These are phyloP conservation scores for Rubus idaeus DNA, from an alignment of 306 rosid species.

Conservation along the genomic window DNA sequence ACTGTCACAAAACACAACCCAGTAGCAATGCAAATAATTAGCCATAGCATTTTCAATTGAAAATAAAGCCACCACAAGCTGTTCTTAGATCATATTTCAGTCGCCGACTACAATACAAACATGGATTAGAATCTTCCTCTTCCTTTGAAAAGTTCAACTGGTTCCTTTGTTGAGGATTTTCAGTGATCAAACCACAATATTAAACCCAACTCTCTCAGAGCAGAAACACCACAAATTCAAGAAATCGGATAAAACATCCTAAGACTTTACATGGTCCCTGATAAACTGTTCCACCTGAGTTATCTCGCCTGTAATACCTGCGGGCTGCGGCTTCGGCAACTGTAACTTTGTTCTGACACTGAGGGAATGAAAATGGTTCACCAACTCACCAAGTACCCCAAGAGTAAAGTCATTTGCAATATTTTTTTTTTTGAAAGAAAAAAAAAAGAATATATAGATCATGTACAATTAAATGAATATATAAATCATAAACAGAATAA, in stretches of 20 bases:
- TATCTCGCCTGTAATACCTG: slow-evolving; percentile 72
- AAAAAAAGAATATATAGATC: no score
- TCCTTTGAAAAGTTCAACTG: background rate
- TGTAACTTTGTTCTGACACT: slow-evolving; percentile 73
- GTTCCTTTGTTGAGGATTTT: background rate
- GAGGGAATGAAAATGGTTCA: slow-evolving; percentile 69
- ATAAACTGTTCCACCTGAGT: slow-evolving; percentile 71
- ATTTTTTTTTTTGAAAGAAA: no score
- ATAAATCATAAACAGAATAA: background rate
- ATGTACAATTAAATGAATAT: background rate
- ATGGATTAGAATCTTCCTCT: background rate
- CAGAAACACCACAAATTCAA: background rate
- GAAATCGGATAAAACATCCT: slow-evolving; percentile 7
- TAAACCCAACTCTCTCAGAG: background rate
- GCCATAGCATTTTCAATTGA: background rate
- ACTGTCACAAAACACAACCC: background rate
- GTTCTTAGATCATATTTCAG: background rate
- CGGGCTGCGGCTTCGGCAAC: slow-evolving; percentile 84
- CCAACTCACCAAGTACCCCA: slow-evolving; percentile 67
- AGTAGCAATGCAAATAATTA: background rate
- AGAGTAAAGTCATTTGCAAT: slow-evolving; percentile 72
- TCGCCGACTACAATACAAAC: background rate
- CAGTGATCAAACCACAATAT: background rate
- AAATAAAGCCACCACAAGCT: background rate
- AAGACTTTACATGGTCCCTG: slow-evolving; percentile 59